Base-by-base conservation (phyloP, 1,284 basidiomycete species). In the Hymenochaete sp. region DNA sequence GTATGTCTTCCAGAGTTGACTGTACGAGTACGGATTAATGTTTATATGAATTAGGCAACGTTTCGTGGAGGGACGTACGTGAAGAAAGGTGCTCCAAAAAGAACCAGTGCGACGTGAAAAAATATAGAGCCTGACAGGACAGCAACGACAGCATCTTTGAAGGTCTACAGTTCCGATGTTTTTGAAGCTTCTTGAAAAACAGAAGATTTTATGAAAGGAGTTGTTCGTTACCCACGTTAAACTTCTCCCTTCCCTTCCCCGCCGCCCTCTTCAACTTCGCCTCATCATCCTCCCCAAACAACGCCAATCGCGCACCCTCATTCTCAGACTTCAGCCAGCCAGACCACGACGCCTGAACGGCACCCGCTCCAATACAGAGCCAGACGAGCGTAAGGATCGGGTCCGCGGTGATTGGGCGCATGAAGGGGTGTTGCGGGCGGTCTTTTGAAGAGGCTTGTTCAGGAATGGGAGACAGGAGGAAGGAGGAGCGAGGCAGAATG, bases 341-440 rank as follows among this genome's bases (percentile, higher is more conserved):
- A 1, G 74, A 81, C 83, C 85, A 90, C 81, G 84, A 89, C 6
- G 64, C 62, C 56, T 85, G 76, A 33, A 87, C 60, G 2, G 86
- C 47, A 3, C 63, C 54, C 0, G 72, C 67, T 1, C 86, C 88
- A 0, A 62, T 57, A 42, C 72, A 75, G 36, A 82, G 65, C 67
- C 79, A 87, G 4, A 66, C 55, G 33, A 85, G 61, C 0, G 86
- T 88, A 18, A 65, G 62, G 1, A 66, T 58, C 1, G 87, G 83
- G 54, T 71, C 73, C 11, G 67, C 59, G 1, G 89, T 90, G 49
- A 92, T 60, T 1, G 76, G 66, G 19, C 75, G 75, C 16, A 89
- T 62, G 56, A 84, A 77, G 14, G 72, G 70, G 54, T 76, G 72
- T 54, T 82, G 79, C 4, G 80, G 79, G 48, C 73, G 65, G 55